Percentiles rank a stretch among this genome's conserved stretches.
Evolutionary conservation across 2,329 filamentous ascomycete species (phyloP).

Genomic region (Aspergillus sp.): DNA sequence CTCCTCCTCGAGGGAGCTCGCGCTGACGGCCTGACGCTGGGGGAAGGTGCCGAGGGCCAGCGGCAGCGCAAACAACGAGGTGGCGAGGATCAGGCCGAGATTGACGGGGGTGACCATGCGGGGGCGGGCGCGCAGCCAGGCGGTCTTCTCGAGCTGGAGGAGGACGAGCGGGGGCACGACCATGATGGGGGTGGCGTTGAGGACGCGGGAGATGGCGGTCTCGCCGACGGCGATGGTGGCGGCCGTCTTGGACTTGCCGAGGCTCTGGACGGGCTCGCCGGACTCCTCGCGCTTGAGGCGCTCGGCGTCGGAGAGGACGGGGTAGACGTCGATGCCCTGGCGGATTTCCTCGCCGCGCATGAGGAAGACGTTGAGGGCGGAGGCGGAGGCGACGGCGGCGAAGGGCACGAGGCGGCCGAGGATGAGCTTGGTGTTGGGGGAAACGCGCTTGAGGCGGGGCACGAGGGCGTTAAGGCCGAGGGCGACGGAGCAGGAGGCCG

Average conservation of each 20-base stretch:
- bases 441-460: conserved; percentile 74
- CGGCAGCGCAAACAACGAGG: conserved; percentile 84
- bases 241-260: conserved; percentile 86
- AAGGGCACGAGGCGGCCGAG: conserved; percentile 91
- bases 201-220: conserved; percentile 84
- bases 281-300: conserved; percentile 63
- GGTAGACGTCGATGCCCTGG: conserved; percentile 88
- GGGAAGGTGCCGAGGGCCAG: conserved; percentile 90
- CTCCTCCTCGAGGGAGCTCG: conserved; percentile 75
- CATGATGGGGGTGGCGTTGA: conserved; percentile 97
- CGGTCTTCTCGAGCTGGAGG: conserved; percentile 76
- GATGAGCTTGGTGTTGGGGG: conserved; percentile 71
- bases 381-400: conserved; percentile 87
- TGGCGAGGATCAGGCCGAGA: conserved; percentile 79
- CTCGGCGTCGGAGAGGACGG: conserved; percentile 70
- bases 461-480: conserved; percentile 88
- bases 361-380: conserved; percentile 90
- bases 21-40: conserved; percentile 79
- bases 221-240: conserved; percentile 88
- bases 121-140: conserved; percentile 78
- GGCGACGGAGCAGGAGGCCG: conserved; percentile 89
- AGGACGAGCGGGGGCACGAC: conserved; percentile 85
- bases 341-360: conserved; percentile 97
- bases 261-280: conserved; percentile 64
- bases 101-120: conserved; percentile 79